A percentile compares a stretch with the other conserved stretches of the same genome.
phyloP scores from a whole-genome alignment of 495 filamentous ascomycete species.

The Talaromyces nanjingensis region DNA sequence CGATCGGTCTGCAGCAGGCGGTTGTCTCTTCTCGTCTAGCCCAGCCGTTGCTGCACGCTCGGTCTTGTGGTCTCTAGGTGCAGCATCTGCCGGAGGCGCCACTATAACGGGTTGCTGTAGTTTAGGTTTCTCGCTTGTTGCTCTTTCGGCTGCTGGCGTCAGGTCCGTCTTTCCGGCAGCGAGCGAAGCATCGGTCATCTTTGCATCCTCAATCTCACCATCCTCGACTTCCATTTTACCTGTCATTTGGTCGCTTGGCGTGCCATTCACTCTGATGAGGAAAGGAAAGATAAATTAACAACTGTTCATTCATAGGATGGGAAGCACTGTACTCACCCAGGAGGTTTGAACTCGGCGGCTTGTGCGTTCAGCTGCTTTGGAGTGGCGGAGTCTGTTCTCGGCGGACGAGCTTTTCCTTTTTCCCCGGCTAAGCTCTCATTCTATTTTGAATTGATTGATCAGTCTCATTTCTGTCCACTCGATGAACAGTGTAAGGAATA shows the following conservation, averaged over 20 bases:
- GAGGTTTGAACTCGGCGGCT: slow-evolving; percentile 42
- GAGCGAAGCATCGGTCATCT: slow-evolving; percentile 31
- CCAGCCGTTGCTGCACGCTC: neutral
- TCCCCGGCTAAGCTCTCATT: slow-evolving; percentile 15
- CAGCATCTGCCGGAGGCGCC: slow-evolving; percentile 11
- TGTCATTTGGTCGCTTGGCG: slow-evolving; percentile 19
- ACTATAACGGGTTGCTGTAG: slow-evolving; percentile 8
- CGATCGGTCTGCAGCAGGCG: neutral
- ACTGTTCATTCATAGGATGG: neutral
- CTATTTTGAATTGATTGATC: slow-evolving; percentile 10
- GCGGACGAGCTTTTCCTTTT: slow-evolving; percentile 29
- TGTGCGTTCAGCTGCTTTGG: slow-evolving; percentile 38
- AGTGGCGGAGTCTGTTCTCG: slow-evolving; percentile 28
- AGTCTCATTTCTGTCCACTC: slow-evolving; percentile 19
- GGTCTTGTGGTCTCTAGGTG: slow-evolving; percentile 1
- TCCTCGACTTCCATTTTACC: slow-evolving; percentile 60
- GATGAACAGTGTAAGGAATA: neutral
- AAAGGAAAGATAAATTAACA: neutral
- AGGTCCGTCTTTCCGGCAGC: slow-evolving; percentile 11
- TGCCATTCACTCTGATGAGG: slow-evolving; percentile 22
- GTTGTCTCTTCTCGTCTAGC: neutral
- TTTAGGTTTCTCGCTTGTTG: slow-evolving; percentile 4
- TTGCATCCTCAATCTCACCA: slow-evolving; percentile 69
- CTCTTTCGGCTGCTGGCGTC: slow-evolving; percentile 9
- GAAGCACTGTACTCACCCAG: slow-evolving; percentile 20